Percentiles rank a stretch among this genome's conserved stretches.
Evolutionary conservation across 768 basidiomycete species (phyloP).

Genomic region (Tylopilus sp.): DNA sequence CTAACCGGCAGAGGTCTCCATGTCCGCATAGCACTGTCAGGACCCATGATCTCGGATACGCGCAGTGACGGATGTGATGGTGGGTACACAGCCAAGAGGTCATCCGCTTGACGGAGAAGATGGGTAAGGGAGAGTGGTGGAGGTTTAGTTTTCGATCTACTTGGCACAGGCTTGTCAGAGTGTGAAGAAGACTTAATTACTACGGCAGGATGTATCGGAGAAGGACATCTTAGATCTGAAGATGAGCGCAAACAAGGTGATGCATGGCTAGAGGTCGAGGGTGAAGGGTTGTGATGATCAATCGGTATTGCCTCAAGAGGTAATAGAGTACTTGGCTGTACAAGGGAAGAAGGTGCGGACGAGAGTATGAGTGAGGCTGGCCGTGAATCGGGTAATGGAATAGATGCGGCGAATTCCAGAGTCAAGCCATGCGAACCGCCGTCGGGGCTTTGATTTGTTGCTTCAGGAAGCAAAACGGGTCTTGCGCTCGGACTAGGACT

Average conservation of each 20-base stretch:
- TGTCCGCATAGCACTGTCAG: slow-evolving; percentile 71
- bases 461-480: background rate
- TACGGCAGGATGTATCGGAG: background rate
- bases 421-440: background rate
- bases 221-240: background rate
- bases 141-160: slow-evolving; percentile 19
- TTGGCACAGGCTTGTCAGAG: background rate
- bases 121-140: slow-evolving; percentile 40
- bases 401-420: slow-evolving; percentile 15
- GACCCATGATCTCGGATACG: slow-evolving; percentile 66
- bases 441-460: background rate
- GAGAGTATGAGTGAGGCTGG: slow-evolving; percentile 10
- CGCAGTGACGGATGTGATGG: slow-evolving; percentile 53
- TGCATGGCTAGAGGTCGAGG: background rate
- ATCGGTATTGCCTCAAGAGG: background rate
- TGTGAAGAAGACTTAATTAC: background rate
- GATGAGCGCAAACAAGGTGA: slow-evolving; percentile 10
- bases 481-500: background rate
- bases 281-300: background rate
- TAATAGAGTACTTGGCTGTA: background rate
- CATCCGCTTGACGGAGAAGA: slow-evolving; percentile 57
- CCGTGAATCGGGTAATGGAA: slow-evolving; percentile 20
- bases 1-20: slow-evolving; percentile 45
- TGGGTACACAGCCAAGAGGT: slow-evolving; percentile 54
- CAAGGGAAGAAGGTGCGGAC: background rate